Conservation (phyloP, 768 basidiomycete species). For the Naematelia aurantialba region DNA sequence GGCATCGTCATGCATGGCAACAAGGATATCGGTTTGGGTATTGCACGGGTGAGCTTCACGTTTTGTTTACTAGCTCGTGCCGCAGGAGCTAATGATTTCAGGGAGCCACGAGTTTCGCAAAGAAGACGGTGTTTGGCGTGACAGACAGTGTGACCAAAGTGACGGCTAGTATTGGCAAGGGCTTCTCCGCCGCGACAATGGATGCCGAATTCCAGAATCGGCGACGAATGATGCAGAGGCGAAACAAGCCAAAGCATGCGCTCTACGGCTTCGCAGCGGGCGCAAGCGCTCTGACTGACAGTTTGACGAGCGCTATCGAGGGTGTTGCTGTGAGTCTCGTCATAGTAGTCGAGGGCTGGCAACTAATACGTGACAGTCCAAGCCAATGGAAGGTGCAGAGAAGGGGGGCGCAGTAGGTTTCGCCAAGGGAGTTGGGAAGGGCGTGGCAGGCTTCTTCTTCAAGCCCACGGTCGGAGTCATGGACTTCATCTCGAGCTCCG, state of each 20-base stretch:
- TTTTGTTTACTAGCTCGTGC: background rate
- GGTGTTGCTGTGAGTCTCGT: slow-evolving; percentile 71
- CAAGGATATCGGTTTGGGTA: slow-evolving; percentile 85
- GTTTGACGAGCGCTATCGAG: slow-evolving; percentile 91
- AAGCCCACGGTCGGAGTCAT: slow-evolving; percentile 97
- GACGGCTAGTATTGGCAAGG: slow-evolving; percentile 95
- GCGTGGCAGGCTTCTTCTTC: slow-evolving; percentile 91
- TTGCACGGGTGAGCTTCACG: slow-evolving; percentile 69
- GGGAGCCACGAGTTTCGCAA: slow-evolving; percentile 97
- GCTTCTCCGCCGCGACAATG: slow-evolving; percentile 91
- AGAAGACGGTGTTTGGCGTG: slow-evolving; percentile 96
- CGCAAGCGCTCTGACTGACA: slow-evolving; percentile 87
- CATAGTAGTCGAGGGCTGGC: background rate
- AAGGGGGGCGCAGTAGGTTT: slow-evolving; percentile 90
- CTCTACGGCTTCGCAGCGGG: slow-evolving; percentile 98
- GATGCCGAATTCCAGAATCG: slow-evolving; percentile 92
- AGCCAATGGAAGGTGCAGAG: slow-evolving; percentile 96
- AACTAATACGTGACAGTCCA: slow-evolving; percentile 61
- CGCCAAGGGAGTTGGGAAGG: slow-evolving; percentile 85
- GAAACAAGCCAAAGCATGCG: slow-evolving; percentile 94
- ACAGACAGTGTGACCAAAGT: slow-evolving; percentile 97
- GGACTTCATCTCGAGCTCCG: slow-evolving; percentile 89
- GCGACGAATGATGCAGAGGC: slow-evolving; percentile 77
- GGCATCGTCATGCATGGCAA: slow-evolving; percentile 96
- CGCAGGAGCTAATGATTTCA: slow-evolving; percentile 47